A percentile compares a stretch with the other conserved stretches of the same genome.
Evolutionary conservation across 139 green algal genomes (phyloP).

Genomic region (Chlamydomonas sphaeroides): DNA sequence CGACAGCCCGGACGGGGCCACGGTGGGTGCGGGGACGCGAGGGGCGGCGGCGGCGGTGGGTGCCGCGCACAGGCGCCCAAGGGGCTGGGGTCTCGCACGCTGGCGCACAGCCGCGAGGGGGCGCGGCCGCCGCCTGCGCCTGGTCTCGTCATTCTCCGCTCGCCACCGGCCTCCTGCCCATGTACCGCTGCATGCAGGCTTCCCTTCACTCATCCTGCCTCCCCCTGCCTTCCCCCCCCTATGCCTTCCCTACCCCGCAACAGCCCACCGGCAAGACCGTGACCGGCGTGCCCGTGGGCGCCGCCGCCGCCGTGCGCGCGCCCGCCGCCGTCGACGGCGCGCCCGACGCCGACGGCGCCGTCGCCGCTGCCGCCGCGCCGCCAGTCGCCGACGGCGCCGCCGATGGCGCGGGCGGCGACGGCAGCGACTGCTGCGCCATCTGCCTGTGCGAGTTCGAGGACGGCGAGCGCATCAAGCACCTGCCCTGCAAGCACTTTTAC

Average conservation of each 20-base stretch:
- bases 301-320: neutral
- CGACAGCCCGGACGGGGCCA: no score
- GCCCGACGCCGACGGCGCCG: neutral
- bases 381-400: neutral
- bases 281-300: neutral
- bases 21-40: no score
- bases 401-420: neutral
- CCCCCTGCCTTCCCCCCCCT: no score
- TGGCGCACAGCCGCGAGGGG: no score
- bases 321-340: neutral
- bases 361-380: neutral
- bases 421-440: conserved; percentile 46
- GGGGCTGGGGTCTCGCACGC: no score
- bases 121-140: no score
- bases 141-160: no score
- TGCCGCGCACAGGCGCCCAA: no score
- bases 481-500: conserved; percentile 54
- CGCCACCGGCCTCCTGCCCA: no score
- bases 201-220: no score
- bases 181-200: no score
- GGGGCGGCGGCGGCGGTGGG: no score
- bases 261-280: neutral
- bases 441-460: conserved; percentile 58
- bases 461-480: conserved; percentile 52
- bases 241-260: neutral